Evolutionary conservation across 139 green algal species (phyloP).

Genomic region (Tetradesmus lagerheimii): DNA sequence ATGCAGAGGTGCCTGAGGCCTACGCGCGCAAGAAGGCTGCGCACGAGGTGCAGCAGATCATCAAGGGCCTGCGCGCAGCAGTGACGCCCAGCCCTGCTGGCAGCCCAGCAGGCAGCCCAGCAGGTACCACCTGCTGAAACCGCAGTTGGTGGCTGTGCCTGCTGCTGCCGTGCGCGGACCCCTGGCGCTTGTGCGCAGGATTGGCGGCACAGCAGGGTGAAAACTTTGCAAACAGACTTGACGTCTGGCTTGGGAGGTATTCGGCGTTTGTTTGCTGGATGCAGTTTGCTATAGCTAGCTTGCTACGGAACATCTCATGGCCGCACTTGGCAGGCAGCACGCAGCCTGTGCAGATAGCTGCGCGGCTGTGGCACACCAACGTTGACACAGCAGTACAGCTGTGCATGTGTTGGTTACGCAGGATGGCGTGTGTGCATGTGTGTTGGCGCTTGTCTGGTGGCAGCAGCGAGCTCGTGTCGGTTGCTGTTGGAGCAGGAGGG

Average conservation of each 20-base stretch:
- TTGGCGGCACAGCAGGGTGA: not conserved
- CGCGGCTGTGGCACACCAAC: not conserved
- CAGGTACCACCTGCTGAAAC: not conserved
- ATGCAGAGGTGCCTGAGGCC: not conserved
- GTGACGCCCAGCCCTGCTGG: not conserved
- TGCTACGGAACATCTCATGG: not conserved
- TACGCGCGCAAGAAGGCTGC: constrained; percentile 9
- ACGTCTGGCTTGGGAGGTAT: no score
- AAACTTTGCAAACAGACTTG: not conserved
- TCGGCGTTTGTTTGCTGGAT: not conserved
- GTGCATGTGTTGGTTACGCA: not conserved
- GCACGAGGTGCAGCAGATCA: constrained; percentile 15
- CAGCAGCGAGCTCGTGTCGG: not conserved
- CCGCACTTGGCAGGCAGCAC: not conserved
- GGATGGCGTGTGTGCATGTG: not conserved
- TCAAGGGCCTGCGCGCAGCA: not conserved
- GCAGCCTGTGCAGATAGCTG: not conserved
- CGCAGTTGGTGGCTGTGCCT: not conserved
- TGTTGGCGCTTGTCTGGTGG: not conserved
- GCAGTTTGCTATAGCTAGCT: not conserved
- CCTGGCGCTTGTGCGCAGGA: not conserved
- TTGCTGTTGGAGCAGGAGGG: not conserved
- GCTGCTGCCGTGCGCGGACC: no score
- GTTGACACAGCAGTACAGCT: not conserved
- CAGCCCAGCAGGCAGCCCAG: not conserved